Evolutionary conservation across 1,284 basidiomycete species (phyloP).

Genomic region (Apiotrichum sp.): DNA sequence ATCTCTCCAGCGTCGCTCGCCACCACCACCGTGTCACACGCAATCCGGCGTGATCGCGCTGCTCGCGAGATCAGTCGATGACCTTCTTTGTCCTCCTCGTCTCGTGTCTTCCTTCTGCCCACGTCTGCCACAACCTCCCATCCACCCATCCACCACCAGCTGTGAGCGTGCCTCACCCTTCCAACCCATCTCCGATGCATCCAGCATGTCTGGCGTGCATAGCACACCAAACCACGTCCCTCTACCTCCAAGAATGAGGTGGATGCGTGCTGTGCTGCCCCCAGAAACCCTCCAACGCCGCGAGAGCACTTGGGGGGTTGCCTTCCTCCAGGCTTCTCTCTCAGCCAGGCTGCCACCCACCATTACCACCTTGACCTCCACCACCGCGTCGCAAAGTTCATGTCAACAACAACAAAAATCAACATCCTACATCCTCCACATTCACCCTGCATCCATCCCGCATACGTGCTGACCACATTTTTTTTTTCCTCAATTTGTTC

Average conservation of each 20-base stretch:
- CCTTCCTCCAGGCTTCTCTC: too few relatives aligned
- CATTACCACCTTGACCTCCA: background rate
- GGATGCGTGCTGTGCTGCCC: too few relatives aligned
- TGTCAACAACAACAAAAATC: conserved; percentile 1
- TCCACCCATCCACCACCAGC: background rate
- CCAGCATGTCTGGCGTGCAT: too few relatives aligned
- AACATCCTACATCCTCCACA: background rate
- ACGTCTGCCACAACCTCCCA: background rate
- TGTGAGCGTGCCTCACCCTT: too few relatives aligned
- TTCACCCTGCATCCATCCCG: too few relatives aligned
- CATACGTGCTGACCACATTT: background rate
- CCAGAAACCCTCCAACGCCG: too few relatives aligned
- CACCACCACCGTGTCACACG: background rate
- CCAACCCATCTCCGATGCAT: too few relatives aligned
- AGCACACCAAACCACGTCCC: too few relatives aligned
- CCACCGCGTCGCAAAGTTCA: background rate
- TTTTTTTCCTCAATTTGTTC: background rate
- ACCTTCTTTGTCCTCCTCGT: too few relatives aligned
- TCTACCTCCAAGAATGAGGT: too few relatives aligned
- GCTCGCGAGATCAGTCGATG: background rate
- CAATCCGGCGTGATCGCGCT: background rate
- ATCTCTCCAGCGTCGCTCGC: background rate
- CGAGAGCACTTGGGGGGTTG: too few relatives aligned
- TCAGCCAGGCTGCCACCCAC: background rate
- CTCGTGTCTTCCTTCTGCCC: too few relatives aligned